Evolutionary conservation across 2,329 filamentous ascomycete species (phyloP).

Genomic region (Ophiocordyceps camponoti-saundersi): DNA sequence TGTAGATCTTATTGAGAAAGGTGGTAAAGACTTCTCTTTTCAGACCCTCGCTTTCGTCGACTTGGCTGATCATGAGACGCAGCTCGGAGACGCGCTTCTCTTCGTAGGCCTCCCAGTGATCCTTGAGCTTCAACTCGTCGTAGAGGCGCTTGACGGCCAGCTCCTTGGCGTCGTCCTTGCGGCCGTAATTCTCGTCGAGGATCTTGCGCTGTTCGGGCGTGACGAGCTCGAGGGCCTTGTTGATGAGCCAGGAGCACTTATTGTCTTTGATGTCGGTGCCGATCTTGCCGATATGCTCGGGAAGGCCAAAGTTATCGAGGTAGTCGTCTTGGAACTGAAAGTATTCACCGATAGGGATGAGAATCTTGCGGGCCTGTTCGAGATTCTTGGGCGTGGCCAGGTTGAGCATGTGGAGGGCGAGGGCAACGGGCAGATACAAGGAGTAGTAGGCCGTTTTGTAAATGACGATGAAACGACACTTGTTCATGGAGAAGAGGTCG

Average conservation of each 20-base stretch:
- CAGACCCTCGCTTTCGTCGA: conserved; percentile 77
- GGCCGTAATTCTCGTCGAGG: conserved; percentile 85
- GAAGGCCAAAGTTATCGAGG: conserved; percentile 92
- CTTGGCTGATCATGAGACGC: conserved; percentile 51
- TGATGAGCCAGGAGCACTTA: conserved; percentile 98
- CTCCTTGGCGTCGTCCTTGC: conserved; percentile 74
- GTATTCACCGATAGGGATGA: conserved; percentile 96
- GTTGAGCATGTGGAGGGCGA: conserved; percentile 73
- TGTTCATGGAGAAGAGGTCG: conserved; percentile 85
- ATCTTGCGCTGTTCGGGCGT: conserved; percentile 74
- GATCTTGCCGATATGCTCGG: conserved; percentile 90
- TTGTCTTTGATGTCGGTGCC: conserved; percentile 98
- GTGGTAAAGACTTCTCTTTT: conserved; percentile 81
- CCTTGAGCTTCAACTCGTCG: conserved; percentile 68
- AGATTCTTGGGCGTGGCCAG: conserved; percentile 79
- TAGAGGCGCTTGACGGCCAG: conserved; percentile 77
- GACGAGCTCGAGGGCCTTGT: conserved; percentile 71
- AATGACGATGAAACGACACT: conserved; percentile 96
- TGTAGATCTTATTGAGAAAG: conserved; percentile 95
- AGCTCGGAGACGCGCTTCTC: conserved; percentile 73
- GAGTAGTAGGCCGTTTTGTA: conserved; percentile 99
- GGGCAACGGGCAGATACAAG: conserved; percentile 92
- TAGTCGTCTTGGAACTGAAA: conserved; percentile 99
- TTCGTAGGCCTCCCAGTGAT: conserved; percentile 77
- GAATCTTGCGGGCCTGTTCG: conserved; percentile 73